Base-by-base conservation (phyloP, 805 yeast genomes). In the Metschnikowia similis region DNA sequence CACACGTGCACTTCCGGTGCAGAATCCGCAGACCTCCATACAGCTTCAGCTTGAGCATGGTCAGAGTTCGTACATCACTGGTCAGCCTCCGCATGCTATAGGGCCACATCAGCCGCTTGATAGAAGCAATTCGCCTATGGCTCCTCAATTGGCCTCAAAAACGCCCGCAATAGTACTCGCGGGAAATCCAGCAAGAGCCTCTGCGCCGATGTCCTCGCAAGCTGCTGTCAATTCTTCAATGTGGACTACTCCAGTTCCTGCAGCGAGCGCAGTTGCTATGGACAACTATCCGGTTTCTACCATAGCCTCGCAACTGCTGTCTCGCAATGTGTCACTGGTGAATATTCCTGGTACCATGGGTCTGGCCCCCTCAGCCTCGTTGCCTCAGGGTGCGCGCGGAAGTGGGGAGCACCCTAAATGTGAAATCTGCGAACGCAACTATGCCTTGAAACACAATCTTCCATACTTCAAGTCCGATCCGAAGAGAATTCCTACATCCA, bases 361-460 rank as follows among this genome's bases (percentile, higher is more conserved):
- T 11, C 44, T 30, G 30, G 16, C n/a, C 14, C 27, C 44, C 7
- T 14, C 35, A 16, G n/a, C n/a, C 13, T 6, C 27, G 28, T 16
- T 37, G 16, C 36, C 31, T 13, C 44, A 41, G n/a, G 35, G 27
- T 10, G n/a, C 2, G 34, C 13, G 9, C 26, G 29, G 11, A 2
- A 43, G 28, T 35, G 39, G 39, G 4, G 38, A 26, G 11, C 46
- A 43, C 14, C 46, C 26, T 7, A 34, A 35, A 13, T 43, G 46
- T 35, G 46, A 43, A 28, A 35, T 43, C 7, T 43, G 46, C 14
- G 46, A 43, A 30, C 46, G 46, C 39, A 43, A 43, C 39, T 43
- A 43, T 28, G 46, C 46, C 10, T 9, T 43, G 26, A n/a, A 35
- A 35, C 26, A 43, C 28, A 43, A 43, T 5, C 38, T 43, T 8